Percentiles rank a stretch among this genome's conserved stretches.
Conservation (phyloP, 176 grass and related monocot species). For the Olyra latifolia region DNA sequence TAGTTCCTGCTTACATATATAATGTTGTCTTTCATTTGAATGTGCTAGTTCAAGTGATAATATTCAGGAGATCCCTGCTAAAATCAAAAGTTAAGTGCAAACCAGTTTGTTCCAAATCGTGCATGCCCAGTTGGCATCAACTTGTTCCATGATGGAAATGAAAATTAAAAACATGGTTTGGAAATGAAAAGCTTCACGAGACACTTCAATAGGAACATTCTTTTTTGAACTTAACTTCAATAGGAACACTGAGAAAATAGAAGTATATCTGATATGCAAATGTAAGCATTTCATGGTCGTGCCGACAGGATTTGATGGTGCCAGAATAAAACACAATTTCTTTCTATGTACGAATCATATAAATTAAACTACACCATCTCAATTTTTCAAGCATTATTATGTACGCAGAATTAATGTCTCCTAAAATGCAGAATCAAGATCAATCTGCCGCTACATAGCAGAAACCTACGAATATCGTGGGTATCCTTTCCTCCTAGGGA, state of each 20-base stretch:
- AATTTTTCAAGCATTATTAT: neutral
- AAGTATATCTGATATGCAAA: neutral
- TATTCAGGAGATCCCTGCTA: neutral
- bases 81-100: neutral
- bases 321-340: neutral
- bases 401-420: constrained; percentile 4
- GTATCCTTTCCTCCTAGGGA: constrained; percentile 73
- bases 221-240: too few species aligned
- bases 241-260: neutral
- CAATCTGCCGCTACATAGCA: constrained; percentile 77
- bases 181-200: neutral
- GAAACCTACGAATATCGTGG: constrained; percentile 61
- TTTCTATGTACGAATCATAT: neutral
- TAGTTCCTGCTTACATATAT: neutral
- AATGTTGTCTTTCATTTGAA: neutral
- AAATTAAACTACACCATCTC: constrained; percentile 1
- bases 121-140: neutral
- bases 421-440: constrained; percentile 76
- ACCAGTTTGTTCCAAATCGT: neutral
- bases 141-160: neutral
- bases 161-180: neutral
- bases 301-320: neutral
- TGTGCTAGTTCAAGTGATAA: neutral
- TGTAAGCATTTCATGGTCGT: constrained; percentile 3
- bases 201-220: neutral